A percentile compares a stretch with the other conserved stretches of the same genome.
These are phyloP conservation scores for Suillus occidentalis DNA, from an alignment of 768 basidiomycete genomes.

Conservation along the genomic window DNA sequence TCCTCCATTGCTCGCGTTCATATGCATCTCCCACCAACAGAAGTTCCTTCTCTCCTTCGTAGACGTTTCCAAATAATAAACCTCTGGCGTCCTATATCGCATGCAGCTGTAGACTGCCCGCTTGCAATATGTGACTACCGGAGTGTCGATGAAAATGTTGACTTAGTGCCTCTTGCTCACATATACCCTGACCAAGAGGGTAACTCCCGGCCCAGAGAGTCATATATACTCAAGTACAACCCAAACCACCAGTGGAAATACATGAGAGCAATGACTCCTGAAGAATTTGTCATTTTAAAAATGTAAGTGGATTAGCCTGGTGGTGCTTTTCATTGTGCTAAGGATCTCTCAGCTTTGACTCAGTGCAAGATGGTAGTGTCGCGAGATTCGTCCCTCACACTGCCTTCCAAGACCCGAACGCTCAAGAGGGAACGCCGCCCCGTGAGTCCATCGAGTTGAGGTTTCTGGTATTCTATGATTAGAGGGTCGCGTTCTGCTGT, in stretches of 20 bases:
- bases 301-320: constrained; percentile 33
- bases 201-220: constrained; percentile 27
- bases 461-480: constrained; percentile 11
- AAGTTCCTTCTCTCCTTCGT: constrained; percentile 39
- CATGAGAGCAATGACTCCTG: constrained; percentile 40
- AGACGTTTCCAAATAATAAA: constrained; percentile 54
- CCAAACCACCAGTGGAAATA: constrained; percentile 46
- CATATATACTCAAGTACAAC: constrained; percentile 38
- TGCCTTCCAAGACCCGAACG: constrained; percentile 35
- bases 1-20: constrained; percentile 43
- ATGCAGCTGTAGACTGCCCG: constrained; percentile 46
- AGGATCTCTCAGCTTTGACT: constrained; percentile 30
- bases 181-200: constrained; percentile 43
- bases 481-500: not conserved
- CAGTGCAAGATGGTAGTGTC: constrained; percentile 35
- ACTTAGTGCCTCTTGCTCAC: constrained; percentile 39
- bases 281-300: constrained; percentile 47
- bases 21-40: constrained; percentile 40
- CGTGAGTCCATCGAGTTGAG: constrained; percentile 38
- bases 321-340: not conserved
- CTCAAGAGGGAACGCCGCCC: constrained; percentile 27
- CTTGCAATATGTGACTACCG: constrained; percentile 49
- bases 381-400: constrained; percentile 34
- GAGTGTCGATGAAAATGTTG: constrained; percentile 37
- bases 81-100: constrained; percentile 52